Evolutionary conservation across 768 basidiomycete species (phyloP), one percentile per base, ranked within the genome.

Genomic region (Macrolepiota fuliginosa): DNA sequence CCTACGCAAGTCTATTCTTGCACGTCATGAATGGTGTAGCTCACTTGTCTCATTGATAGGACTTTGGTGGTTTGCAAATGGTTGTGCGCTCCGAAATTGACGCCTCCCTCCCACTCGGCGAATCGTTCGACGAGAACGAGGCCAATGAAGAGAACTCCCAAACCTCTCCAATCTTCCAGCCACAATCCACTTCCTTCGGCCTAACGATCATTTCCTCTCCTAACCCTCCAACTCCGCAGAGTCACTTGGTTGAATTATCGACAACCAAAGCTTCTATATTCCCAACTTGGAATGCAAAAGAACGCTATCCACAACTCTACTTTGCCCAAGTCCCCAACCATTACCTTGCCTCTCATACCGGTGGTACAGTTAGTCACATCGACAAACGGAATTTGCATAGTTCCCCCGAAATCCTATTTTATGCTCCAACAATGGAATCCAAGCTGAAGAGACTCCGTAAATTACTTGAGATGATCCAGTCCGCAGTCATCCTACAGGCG

Each of bases 291-390:
- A 50, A 87, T 66, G 90, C 88, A 86, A 73, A 67, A 29, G 86
- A 89, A n/a, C 73, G 77, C 1, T 90, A 85, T 68, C 83, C 86
- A 0, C 89, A 91, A 69, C 73, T 91, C 19, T 87, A 81, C 68
- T 80, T 92, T 58, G 89, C 90, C 3, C 86, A 87, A 68, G 90
- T 87, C 0, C 73, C 81, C 1, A 79, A 83, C 65, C 78, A 86
- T 60, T 86, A 82, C 68, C 74, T 89, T 56, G 89, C 81, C 0
- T 73, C 80, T 42, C 89, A 91, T 68, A 67, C 74, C 9, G 68
- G 75, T 1, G 90, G 90, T 1, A 71, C 45, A 1, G 90, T 91
- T 69, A 65, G 68, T 4, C 70, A 73, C 7, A 73, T 88, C 4
- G 72, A 78, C 53, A 86, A 88, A 69, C 70, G 76, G 49, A 77